Conservation (phyloP, 306 rosid species). For the Cicer arietinum region DNA sequence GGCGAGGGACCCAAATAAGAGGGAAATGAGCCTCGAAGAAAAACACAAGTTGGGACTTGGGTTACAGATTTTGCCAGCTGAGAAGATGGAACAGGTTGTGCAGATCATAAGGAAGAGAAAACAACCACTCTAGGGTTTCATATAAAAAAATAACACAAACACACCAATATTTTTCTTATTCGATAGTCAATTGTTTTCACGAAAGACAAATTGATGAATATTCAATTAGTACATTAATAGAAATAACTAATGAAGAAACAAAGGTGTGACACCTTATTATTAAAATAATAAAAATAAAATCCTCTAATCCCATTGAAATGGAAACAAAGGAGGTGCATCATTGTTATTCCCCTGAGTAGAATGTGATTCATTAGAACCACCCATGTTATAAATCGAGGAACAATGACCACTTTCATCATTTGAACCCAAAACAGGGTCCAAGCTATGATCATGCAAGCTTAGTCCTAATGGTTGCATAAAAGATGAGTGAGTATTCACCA, state of each 20-base stretch:
- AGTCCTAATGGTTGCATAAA: constrained; percentile 62
- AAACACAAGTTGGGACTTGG: constrained; percentile 89
- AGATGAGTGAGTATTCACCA: constrained; percentile 56
- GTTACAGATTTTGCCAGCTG: constrained; percentile 87
- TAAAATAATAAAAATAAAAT: neutral
- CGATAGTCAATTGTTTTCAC: neutral
- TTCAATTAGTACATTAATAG: neutral
- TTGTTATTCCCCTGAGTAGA: constrained; percentile 48
- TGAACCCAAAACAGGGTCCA: constrained; percentile 63
- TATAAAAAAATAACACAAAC: neutral
- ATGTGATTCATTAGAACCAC: constrained; percentile 56
- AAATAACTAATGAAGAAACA: neutral
- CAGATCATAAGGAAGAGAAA: constrained; percentile 89
- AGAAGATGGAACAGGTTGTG: constrained; percentile 96
- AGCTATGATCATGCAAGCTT: constrained; percentile 52
- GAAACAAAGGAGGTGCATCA: constrained; percentile 65
- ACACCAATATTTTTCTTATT: neutral
- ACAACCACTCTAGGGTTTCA: no score
- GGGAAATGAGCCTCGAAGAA: constrained; percentile 92
- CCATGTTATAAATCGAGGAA: constrained; percentile 62
- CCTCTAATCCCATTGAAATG: constrained; percentile 77
- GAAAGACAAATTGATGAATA: neutral
- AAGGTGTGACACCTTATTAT: neutral
- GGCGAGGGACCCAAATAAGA: constrained; percentile 89
- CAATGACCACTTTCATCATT: constrained; percentile 57